These are phyloP conservation scores for Hirschfeldia incana DNA, from an alignment of 345 rosid species.

Conservation along the genomic window DNA sequence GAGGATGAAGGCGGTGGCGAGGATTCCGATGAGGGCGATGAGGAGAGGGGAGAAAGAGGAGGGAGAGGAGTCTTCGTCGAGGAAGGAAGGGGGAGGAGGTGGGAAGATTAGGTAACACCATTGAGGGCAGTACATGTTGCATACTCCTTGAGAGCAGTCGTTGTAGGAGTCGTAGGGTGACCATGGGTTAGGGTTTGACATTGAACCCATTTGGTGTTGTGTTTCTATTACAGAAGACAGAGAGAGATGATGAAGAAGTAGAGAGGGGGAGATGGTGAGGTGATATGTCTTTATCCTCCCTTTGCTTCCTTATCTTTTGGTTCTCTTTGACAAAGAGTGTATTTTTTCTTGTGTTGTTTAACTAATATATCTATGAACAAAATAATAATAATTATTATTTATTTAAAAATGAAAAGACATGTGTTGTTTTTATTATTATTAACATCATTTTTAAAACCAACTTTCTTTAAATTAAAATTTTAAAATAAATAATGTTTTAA, in stretches of 20 bases:
- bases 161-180: constrained; percentile 53
- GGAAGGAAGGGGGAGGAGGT: constrained; percentile 63
- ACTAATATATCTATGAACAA: not conserved
- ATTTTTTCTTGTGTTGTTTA: not conserved
- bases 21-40: constrained; percentile 68
- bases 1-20: constrained; percentile 68
- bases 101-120: constrained; percentile 82
- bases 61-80: constrained; percentile 41
- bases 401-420: not conserved
- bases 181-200: constrained; percentile 40
- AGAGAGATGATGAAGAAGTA: not conserved
- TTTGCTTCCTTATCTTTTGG: constrained; percentile 17
- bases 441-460: constrained; percentile 14
- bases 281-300: constrained; percentile 27
- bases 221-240: constrained; percentile 9
- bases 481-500: not conserved
- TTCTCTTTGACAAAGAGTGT: constrained; percentile 6
- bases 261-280: constrained; percentile 14
- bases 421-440: not conserved
- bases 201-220: constrained; percentile 32
- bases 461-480: constrained; percentile 13
- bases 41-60: constrained; percentile 67
- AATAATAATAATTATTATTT: not conserved
- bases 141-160: constrained; percentile 79
- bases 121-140: constrained; percentile 83